These are phyloP conservation scores for Mortierella hygrophila DNA, from an alignment of 192 early-diverging fungal genomes.

Conservation along the genomic window DNA sequence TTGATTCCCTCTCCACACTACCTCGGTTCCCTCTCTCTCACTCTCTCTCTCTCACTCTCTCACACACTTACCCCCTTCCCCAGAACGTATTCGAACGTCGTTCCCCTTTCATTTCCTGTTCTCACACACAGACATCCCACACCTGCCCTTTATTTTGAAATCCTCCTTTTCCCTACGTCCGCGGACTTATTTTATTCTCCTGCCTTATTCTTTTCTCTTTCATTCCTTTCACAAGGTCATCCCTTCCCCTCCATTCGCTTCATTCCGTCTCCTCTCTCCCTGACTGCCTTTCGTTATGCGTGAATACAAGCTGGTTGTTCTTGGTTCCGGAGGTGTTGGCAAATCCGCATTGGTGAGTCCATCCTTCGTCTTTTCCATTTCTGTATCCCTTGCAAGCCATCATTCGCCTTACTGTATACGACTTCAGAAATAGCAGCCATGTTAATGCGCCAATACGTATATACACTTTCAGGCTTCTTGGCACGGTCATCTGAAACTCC, in stretches of 20 bases:
- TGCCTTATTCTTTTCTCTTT: neutral
- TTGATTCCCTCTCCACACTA: neutral
- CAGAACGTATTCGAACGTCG: conserved; percentile 2
- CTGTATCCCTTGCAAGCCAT: neutral
- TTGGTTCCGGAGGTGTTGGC: conserved; percentile 92
- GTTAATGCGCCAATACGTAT: neutral
- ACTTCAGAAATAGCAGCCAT: neutral
- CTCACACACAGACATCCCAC: neutral
- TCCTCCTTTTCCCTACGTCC: too few species aligned
- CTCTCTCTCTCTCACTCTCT: neutral
- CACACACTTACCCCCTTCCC: neutral
- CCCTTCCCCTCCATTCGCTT: neutral
- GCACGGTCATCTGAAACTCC: neutral
- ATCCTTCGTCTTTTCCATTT: neutral
- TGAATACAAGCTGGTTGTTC: conserved; percentile 96
- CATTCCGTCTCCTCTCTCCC: neutral
- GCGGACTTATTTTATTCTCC: neutral
- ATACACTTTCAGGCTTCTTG: neutral
- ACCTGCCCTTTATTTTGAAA: conserved; percentile 1
- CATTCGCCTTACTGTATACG: neutral
- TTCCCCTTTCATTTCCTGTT: neutral
- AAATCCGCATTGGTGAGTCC: conserved; percentile 84
- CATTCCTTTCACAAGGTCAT: neutral
- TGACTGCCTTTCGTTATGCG: conserved; percentile 65
- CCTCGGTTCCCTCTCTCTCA: neutral